These are phyloP conservation scores for Cinnamomum micranthum DNA, from an alignment of 164 flowering plant genomes.

Conservation along the genomic window DNA sequence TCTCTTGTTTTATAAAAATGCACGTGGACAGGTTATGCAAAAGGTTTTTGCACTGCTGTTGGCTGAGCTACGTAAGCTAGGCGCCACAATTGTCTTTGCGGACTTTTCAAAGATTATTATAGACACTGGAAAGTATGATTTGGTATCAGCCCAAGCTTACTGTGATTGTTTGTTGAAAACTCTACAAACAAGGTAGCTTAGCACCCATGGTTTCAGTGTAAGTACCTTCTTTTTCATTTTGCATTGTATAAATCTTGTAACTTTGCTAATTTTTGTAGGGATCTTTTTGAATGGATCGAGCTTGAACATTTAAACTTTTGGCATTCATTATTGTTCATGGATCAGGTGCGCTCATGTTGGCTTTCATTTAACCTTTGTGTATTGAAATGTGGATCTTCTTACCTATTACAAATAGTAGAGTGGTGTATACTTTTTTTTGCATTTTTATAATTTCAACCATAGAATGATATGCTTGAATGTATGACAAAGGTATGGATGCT, in stretches of 20 bases:
- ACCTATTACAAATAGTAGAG: too few species aligned
- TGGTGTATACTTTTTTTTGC: too few species aligned
- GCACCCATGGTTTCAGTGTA: not conserved
- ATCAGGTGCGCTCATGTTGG: slow-evolving; percentile 55
- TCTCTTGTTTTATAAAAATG: not conserved
- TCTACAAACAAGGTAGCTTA: slow-evolving; percentile 67
- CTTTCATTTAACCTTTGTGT: not conserved
- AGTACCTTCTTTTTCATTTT: slow-evolving; percentile 2
- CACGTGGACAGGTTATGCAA: slow-evolving; percentile 71
- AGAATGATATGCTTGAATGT: too few species aligned
- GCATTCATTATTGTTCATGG: slow-evolving; percentile 95
- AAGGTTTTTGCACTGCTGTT: slow-evolving; percentile 87
- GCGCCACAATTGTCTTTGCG: slow-evolving; percentile 82
- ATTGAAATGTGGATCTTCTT: not conserved
- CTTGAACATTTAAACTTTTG: slow-evolving; percentile 81
- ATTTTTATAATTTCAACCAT: too few species aligned
- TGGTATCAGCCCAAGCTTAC: slow-evolving; percentile 81
- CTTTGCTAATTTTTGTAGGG: slow-evolving; percentile 41
- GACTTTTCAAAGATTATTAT: slow-evolving; percentile 83
- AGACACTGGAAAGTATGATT: slow-evolving; percentile 84
- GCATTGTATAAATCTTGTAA: not conserved
- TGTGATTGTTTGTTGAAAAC: slow-evolving; percentile 85
- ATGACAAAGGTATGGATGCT: too few species aligned
- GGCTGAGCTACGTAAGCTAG: slow-evolving; percentile 89
- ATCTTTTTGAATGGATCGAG: slow-evolving; percentile 96